These are phyloP conservation scores for Colletotrichum truncatum DNA, from an alignment of 2,329 filamentous ascomycete species.

Conservation along the genomic window DNA sequence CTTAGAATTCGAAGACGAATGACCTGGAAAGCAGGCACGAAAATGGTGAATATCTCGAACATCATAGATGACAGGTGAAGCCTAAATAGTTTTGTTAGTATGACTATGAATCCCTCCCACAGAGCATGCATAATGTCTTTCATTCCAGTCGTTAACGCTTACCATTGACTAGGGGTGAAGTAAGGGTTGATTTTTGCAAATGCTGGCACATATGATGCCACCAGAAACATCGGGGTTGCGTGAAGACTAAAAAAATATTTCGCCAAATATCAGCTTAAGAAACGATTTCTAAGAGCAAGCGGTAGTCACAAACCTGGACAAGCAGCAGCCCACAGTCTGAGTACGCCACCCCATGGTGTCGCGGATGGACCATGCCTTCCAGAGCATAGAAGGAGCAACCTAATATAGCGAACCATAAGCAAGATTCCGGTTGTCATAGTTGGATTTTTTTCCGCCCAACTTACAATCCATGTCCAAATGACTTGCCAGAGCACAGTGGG, in stretches of 20 bases:
- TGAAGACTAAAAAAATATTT: constrained; percentile 53
- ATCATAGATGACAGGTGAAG: constrained; percentile 61
- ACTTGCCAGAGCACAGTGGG: constrained; percentile 64
- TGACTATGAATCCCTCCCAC: too few species aligned
- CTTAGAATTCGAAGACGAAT: constrained; percentile 35
- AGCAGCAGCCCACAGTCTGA: constrained; percentile 56
- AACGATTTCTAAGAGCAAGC: background rate
- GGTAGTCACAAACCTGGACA: constrained; percentile 38
- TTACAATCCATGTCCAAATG: constrained; percentile 60
- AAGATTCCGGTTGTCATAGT: background rate
- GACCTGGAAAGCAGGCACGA: constrained; percentile 53
- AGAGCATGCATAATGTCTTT: too few species aligned
- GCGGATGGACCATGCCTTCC: constrained; percentile 59
- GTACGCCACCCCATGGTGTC: constrained; percentile 67
- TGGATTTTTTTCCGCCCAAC: constrained; percentile 4
- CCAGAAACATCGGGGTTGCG: constrained; percentile 66
- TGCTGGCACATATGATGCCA: constrained; percentile 52
- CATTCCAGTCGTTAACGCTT: constrained; percentile 33
- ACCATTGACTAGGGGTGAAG: constrained; percentile 63
- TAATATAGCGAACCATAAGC: constrained; percentile 23
- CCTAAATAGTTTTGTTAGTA: constrained; percentile 32
- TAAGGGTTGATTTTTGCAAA: constrained; percentile 55
- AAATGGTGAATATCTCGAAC: constrained; percentile 64
- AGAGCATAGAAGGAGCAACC: constrained; percentile 61
- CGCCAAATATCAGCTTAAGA: constrained; percentile 1